Evolutionary conservation across 495 filamentous ascomycete genomes (phyloP), one percentile per base, ranked within the genome.

Genomic region (Penicillium soppii): DNA sequence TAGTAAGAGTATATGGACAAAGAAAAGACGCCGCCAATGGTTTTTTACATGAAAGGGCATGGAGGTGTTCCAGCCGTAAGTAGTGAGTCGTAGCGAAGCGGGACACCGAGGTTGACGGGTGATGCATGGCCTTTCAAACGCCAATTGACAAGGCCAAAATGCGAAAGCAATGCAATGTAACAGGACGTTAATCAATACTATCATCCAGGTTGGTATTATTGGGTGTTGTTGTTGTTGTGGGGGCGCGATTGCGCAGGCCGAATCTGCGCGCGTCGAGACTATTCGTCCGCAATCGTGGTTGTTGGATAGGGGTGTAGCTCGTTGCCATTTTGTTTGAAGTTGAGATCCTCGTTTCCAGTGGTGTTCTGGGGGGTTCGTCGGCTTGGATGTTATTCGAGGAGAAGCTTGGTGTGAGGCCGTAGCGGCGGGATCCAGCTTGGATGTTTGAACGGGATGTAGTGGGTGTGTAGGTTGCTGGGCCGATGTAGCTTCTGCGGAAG

Each of bases 391-490:
- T 48, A 27, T 63, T 51, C 42, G 66, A 32, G 7, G 47, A 44
- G 48, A 62, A 46, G 33, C 52, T 57, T n/a, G 71, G 43, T 16
- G 67, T 56, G 13, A 70, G 40, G 2, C 70, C 72, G 43, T 78
- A 80, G n/a, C 75, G 67, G 19, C 75, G 70, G n/a, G 66, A 73
- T 20, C 74, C 75, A 13, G 68, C 72, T 48, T 76, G 74, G 47
- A 76, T 70, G 42, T 66, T 73, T 27, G 69, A 62, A 44, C 71
- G 67, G 8, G 75, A 63, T 15, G 74, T 70, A 16, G 68, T 59
- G n/a, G 77, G 74, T 2, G 73, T 69, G 32, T 70, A 65, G 1
- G 58, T 44, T 32, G 54, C 57, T 7, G 73, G 66, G 8, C 71
- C 63, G 56, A 73, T 67, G 27, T 76, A 70, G 57, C 65, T 74